Evolutionary conservation across 176 grass and related monocot genomes (phyloP).

Genomic region (Carex cristatella): DNA sequence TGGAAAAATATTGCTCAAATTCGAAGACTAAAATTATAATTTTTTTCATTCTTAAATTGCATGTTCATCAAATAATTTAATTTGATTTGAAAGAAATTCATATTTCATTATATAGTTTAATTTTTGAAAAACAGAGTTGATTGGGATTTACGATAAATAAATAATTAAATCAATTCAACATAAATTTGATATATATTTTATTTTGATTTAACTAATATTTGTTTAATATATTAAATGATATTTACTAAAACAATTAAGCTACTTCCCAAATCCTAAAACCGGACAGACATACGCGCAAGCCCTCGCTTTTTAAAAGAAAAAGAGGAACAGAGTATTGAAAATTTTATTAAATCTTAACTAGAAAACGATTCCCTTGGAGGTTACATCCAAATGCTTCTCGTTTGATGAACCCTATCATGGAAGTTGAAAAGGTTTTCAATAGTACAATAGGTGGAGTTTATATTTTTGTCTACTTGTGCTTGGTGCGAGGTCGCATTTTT

Average conservation of each 20-base stretch:
- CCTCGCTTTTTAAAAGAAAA: not conserved
- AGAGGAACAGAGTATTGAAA: not conserved
- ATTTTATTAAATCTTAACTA: not conserved
- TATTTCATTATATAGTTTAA: too few relatives aligned
- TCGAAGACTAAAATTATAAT: not conserved
- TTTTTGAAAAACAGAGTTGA: too few relatives aligned
- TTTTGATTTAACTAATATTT: too few relatives aligned
- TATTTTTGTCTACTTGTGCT: constrained; percentile 11
- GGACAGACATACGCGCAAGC: too few relatives aligned
- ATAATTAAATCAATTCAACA: too few relatives aligned
- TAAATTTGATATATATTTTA: not conserved
- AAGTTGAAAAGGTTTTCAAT: not conserved
- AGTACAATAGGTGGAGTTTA: constrained; percentile 11
- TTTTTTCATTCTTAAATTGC: too few relatives aligned
- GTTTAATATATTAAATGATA: too few relatives aligned
- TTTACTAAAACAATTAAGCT: not conserved
- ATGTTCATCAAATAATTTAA: not conserved
- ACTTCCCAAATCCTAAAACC: not conserved
- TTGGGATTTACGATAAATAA: too few relatives aligned
- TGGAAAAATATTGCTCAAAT: not conserved
- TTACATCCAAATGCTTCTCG: constrained; percentile 18
- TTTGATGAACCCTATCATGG: not conserved
- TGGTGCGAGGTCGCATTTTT: constrained; percentile 15
- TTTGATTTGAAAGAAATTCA: too few relatives aligned
- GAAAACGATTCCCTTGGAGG: constrained; percentile 2